Conservation (phyloP, 1,139 yeast genomes). For the Lodderomyces parapsilosis region DNA sequence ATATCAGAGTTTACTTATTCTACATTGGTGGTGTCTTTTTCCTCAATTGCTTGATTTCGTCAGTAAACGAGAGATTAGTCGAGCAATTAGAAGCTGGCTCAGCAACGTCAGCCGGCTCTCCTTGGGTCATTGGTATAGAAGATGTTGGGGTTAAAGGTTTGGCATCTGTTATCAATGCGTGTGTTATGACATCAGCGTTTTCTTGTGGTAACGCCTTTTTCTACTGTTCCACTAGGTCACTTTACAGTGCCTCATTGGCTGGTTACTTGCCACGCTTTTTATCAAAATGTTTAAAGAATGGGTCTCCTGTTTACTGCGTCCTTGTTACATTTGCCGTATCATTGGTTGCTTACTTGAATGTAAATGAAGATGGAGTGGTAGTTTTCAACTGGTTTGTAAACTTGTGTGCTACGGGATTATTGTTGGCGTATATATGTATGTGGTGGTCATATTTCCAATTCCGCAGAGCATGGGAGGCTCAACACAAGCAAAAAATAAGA, state of each 20-base stretch:
- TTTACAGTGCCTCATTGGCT: slow-evolving; percentile 36
- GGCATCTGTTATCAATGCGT: slow-evolving; percentile 36
- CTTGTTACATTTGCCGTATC: slow-evolving; percentile 21
- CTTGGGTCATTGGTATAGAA: slow-evolving; percentile 41
- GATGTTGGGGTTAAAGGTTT: slow-evolving; percentile 36
- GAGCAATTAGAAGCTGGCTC: slow-evolving; percentile 23
- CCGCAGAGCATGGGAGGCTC: slow-evolving; percentile 33
- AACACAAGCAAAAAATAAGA: slow-evolving; percentile 20
- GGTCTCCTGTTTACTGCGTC: slow-evolving; percentile 37
- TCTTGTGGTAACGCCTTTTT: slow-evolving; percentile 40
- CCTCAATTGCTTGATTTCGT: slow-evolving; percentile 35
- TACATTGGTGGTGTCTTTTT: slow-evolving; percentile 40
- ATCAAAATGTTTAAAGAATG: slow-evolving; percentile 32
- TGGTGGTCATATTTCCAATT: slow-evolving; percentile 47
- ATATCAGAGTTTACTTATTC: slow-evolving; percentile 27
- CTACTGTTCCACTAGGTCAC: slow-evolving; percentile 35
- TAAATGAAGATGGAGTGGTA: slow-evolving; percentile 23
- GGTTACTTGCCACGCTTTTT: slow-evolving; percentile 39
- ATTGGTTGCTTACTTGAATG: slow-evolving; percentile 31
- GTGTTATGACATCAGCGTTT: slow-evolving; percentile 37
- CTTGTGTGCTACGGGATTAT: slow-evolving; percentile 51
- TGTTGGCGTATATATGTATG: slow-evolving; percentile 51
- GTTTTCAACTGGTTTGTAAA: slow-evolving; percentile 42
- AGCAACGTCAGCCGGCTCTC: slow-evolving; percentile 37
- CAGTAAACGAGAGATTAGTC: slow-evolving; percentile 29